phyloP scores from a whole-genome alignment of 805 yeast genomes.

The Kregervanrija delftensis region DNA sequence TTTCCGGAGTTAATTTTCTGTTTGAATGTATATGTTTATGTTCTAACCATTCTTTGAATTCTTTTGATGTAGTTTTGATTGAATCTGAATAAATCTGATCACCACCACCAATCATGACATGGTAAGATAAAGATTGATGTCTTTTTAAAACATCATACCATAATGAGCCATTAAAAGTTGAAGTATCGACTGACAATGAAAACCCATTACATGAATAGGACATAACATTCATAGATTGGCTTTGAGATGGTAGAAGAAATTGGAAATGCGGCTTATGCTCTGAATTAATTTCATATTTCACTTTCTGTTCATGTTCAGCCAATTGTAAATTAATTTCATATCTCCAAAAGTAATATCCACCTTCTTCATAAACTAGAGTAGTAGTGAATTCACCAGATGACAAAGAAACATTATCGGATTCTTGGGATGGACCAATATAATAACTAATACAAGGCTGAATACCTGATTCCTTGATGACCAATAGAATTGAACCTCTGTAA shows the following conservation, averaged over 20 bases:
- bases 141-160: conserved; percentile 80
- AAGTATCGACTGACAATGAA: conserved; percentile 64
- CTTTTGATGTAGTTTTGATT: conserved; percentile 50
- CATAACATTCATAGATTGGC: conserved; percentile 71
- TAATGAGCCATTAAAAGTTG: conserved; percentile 60
- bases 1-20: conserved; percentile 37
- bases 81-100: conserved; percentile 91
- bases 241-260: conserved; percentile 60
- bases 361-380: conserved; percentile 32
- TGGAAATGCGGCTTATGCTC: conserved; percentile 36
- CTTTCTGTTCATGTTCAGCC: conserved; percentile 46
- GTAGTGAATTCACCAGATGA: too few relatives aligned
- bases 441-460: conserved; percentile 18
- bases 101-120: conserved; percentile 97
- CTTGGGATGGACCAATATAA: conserved; percentile 28
- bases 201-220: conserved; percentile 91
- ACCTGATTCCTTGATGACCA: conserved; percentile 47
- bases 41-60: conserved; percentile 56
- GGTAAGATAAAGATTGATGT: conserved; percentile 54
- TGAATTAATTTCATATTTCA: conserved; percentile 55
- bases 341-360: conserved; percentile 57
- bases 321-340: conserved; percentile 49
- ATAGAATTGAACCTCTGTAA: conserved; percentile 63
- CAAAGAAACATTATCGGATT: too few relatives aligned
- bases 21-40: conserved; percentile 41